Evolutionary conservation across 768 basidiomycete species (phyloP).

Genomic region (Boletus edulis): DNA sequence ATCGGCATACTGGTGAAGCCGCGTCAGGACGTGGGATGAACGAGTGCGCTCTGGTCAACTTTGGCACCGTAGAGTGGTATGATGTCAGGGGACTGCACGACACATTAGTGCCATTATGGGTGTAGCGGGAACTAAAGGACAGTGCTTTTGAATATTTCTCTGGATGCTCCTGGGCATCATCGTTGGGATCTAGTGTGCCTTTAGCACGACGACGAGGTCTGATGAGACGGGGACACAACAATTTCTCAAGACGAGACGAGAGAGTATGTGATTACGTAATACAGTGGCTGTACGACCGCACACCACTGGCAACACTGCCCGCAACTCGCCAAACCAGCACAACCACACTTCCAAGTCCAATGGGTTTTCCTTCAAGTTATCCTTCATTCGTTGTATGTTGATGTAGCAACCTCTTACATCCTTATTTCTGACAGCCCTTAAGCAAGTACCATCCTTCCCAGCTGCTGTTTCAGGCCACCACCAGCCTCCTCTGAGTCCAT

Average conservation of each 20-base stretch:
- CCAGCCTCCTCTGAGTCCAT: too few species aligned
- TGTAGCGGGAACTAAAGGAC: background rate
- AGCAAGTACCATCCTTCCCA: too few species aligned
- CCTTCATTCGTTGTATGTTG: too few species aligned
- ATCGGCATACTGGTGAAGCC: slow-evolving; percentile 4
- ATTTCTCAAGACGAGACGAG: slow-evolving; percentile 5
- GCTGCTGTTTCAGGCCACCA: too few species aligned
- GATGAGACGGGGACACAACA: background rate
- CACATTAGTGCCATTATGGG: background rate
- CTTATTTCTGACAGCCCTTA: too few species aligned
- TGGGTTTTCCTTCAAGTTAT: too few species aligned
- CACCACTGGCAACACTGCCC: too few species aligned
- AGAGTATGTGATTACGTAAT: too few species aligned
- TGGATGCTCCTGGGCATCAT: background rate
- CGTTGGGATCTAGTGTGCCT: slow-evolving; percentile 1
- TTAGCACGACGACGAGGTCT: background rate
- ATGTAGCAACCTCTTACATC: too few species aligned
- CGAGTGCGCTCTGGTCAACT: background rate
- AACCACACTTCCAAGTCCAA: too few species aligned
- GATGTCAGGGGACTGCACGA: slow-evolving; percentile 2
- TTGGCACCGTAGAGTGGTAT: slow-evolving; percentile 1
- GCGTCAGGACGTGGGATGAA: background rate
- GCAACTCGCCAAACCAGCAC: too few species aligned
- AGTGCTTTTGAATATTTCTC: background rate
- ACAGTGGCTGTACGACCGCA: too few species aligned